phyloP scores from a whole-genome alignment of 768 basidiomycete species.

The Leccinum longicurvipes region DNA sequence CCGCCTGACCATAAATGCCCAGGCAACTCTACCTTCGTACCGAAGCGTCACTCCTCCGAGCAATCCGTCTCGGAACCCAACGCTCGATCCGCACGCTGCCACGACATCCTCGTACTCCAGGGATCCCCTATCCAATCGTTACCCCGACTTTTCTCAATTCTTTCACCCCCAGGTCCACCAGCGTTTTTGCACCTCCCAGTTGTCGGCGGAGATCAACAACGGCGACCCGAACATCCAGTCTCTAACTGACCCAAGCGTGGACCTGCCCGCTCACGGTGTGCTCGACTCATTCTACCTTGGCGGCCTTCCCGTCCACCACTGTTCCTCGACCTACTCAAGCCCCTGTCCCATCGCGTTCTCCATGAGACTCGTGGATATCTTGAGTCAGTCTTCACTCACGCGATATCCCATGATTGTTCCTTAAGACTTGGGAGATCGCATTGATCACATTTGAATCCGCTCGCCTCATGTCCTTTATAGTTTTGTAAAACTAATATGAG shows the following conservation, averaged over 20 bases:
- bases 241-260: not conserved
- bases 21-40: not conserved
- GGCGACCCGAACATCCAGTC: not conserved
- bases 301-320: not conserved
- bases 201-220: not conserved
- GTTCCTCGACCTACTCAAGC: not conserved
- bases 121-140: slow-evolving; percentile 30
- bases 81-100: not conserved
- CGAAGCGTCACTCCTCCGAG: slow-evolving; percentile 2
- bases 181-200: slow-evolving; percentile 3
- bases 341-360: slow-evolving; percentile 22
- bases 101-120: slow-evolving; percentile 24
- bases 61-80: not conserved
- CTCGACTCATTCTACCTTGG: not conserved
- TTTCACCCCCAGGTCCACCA: slow-evolving; percentile 19
- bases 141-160: slow-evolving; percentile 33
- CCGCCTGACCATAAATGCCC: too few species aligned
- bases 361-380: slow-evolving; percentile 17
- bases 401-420: not conserved
- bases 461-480: not conserved
- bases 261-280: not conserved
- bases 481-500: slow-evolving; percentile 11
- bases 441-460: not conserved
- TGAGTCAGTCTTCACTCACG: not conserved
- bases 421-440: not conserved